These are phyloP conservation scores for Fusarium irregulare DNA, from an alignment of 2,329 filamentous ascomycete species.

Conservation along the genomic window DNA sequence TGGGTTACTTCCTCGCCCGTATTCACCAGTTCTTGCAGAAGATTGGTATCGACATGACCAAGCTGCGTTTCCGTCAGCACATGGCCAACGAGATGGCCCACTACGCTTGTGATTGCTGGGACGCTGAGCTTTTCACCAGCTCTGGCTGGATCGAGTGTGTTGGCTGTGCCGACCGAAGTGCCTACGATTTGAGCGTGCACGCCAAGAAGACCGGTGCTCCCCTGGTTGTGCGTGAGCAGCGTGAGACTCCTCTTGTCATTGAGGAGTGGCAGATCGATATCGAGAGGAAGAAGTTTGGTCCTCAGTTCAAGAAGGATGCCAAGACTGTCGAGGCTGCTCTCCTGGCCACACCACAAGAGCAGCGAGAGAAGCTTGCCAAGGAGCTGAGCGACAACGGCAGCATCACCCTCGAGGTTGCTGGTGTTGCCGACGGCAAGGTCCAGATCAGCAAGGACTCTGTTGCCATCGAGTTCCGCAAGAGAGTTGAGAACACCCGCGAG, in stretches of 20 bases:
- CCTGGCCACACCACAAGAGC: conserved; percentile 78
- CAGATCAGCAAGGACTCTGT: conserved; percentile 84
- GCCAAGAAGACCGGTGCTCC: conserved; percentile 91
- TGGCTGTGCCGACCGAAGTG: conserved; percentile 93
- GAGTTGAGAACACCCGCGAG: conserved; percentile 85
- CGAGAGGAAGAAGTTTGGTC: conserved; percentile 96
- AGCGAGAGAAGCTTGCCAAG: conserved; percentile 82
- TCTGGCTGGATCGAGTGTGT: conserved; percentile 99
- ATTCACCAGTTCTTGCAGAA: conserved; percentile 91
- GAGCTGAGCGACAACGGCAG: conserved; percentile 79
- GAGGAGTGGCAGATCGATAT: conserved; percentile 91
- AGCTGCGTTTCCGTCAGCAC: conserved; percentile 96
- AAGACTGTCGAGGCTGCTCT: conserved; percentile 86
- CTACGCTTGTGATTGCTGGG: conserved; percentile 98
- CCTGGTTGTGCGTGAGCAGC: conserved; percentile 84
- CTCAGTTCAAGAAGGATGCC: conserved; percentile 93
- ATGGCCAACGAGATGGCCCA: conserved; percentile 85
- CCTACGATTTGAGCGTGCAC: conserved; percentile 93
- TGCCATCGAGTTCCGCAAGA: conserved; percentile 83
- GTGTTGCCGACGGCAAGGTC: conserved; percentile 75
- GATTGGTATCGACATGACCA: conserved; percentile 86
- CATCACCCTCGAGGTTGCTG: conserved; percentile 79
- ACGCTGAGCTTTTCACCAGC: conserved; percentile 90
- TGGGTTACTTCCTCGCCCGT: conserved; percentile 95
- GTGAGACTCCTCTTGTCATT: conserved; percentile 80